A percentile compares a stretch with the other conserved stretches of the same genome.
These are phyloP conservation scores for Chlorella sorokiniana DNA, from an alignment of 139 green algal genomes.

Conservation along the genomic window DNA sequence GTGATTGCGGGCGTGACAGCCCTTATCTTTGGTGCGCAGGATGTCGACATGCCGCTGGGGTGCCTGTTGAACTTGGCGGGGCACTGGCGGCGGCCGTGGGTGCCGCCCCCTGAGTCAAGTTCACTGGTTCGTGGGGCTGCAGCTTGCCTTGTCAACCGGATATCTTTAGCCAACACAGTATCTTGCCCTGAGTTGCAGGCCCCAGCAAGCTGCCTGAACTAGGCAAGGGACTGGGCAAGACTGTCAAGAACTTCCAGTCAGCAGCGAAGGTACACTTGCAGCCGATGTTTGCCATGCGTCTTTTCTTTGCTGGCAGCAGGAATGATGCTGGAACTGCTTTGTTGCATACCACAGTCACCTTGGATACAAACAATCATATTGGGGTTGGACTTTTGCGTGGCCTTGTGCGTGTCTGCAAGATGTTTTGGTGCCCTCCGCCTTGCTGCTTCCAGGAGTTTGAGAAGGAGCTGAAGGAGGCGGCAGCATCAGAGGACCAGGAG, in stretches of 20 bases:
- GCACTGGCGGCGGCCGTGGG: background rate
- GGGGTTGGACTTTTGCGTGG: background rate
- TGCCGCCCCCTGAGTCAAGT: background rate
- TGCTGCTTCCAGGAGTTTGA: slow-evolving; percentile 51
- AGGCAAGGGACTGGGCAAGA: slow-evolving; percentile 91
- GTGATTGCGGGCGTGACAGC: slow-evolving; percentile 87
- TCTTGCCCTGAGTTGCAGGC: slow-evolving; percentile 55
- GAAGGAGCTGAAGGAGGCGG: slow-evolving; percentile 51
- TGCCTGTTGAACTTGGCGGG: background rate
- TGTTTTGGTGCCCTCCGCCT: background rate
- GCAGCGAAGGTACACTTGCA: slow-evolving; percentile 67
- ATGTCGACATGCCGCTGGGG: background rate
- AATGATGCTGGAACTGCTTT: background rate
- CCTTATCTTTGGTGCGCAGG: slow-evolving; percentile 76
- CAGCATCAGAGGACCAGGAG: background rate
- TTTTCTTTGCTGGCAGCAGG: background rate
- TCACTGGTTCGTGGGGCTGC: too few relatives aligned
- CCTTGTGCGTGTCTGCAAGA: background rate
- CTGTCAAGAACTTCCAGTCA: slow-evolving; percentile 91
- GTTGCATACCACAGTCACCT: background rate
- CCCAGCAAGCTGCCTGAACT: slow-evolving; percentile 95
- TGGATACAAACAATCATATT: background rate
- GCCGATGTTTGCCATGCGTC: background rate
- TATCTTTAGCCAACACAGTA: too few relatives aligned
- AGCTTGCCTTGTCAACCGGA: too few relatives aligned